Percentiles rank a stretch among this genome's conserved stretches.
These are phyloP conservation scores for Albifimbria verrucaria DNA, from an alignment of 2,329 filamentous ascomycete species.

Conservation along the genomic window DNA sequence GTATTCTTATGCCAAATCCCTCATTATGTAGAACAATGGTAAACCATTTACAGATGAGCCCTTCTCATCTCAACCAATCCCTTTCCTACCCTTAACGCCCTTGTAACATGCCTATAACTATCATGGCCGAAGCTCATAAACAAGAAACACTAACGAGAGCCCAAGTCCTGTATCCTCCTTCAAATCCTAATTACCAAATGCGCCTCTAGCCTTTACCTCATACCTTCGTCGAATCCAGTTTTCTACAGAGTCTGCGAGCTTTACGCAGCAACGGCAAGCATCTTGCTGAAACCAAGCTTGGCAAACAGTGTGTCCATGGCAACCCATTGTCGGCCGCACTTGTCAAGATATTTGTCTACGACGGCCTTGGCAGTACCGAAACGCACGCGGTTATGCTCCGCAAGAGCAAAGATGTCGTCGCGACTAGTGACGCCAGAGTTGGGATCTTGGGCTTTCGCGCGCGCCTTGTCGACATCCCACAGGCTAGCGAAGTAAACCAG, in stretches of 20 bases:
- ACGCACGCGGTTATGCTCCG: constrained; percentile 75
- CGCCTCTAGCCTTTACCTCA: too few relatives aligned
- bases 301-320: constrained; percentile 87
- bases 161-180: too few relatives aligned
- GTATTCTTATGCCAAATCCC: not conserved
- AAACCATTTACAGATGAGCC: not conserved
- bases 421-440: constrained; percentile 41
- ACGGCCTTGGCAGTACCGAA: constrained; percentile 75
- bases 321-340: constrained; percentile 89
- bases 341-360: constrained; percentile 81
- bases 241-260: not conserved
- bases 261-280: constrained; percentile 11
- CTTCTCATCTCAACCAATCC: too few relatives aligned
- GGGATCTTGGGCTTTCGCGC: constrained; percentile 44
- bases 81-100: too few relatives aligned
- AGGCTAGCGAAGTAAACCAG: constrained; percentile 80
- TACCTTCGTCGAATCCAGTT: too few relatives aligned
- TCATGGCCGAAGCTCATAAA: too few relatives aligned
- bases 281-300: constrained; percentile 54
- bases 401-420: constrained; percentile 67
- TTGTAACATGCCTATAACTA: too few relatives aligned
- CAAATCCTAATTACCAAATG: too few relatives aligned
- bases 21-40: not conserved
- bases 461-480: constrained; percentile 87
- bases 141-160: too few relatives aligned